Percentiles rank a stretch among this genome's conserved stretches.
Conservation (phyloP, 805 yeast species). For the Spathaspora sp. region DNA sequence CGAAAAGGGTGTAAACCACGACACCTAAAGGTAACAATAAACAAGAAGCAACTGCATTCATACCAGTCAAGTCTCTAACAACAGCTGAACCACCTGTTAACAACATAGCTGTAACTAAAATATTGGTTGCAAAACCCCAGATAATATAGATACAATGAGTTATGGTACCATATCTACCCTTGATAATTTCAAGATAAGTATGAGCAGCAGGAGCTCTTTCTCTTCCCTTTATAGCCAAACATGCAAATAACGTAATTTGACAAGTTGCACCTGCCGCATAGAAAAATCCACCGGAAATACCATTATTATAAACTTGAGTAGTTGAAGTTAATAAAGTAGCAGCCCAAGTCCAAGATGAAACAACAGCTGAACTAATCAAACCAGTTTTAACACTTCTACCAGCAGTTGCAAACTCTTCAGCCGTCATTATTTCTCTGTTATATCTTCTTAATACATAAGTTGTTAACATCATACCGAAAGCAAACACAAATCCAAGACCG, state of each 20-base stretch:
- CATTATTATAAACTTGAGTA: conserved; percentile 71
- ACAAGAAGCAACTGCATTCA: conserved; percentile 74
- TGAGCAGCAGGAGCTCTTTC: conserved; percentile 89
- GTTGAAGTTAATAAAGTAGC: conserved; percentile 45
- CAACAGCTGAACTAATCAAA: conserved; percentile 84
- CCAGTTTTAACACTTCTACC: conserved; percentile 87
- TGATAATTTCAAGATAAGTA: conserved; percentile 82
- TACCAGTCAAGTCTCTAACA: conserved; percentile 74
- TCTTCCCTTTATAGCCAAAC: conserved; percentile 84
- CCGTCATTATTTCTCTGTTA: conserved; percentile 81
- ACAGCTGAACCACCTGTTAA: conserved; percentile 89
- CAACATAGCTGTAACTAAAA: conserved; percentile 89
- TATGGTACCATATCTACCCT: conserved; percentile 71
- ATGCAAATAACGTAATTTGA: conserved; percentile 82
- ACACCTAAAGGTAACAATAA: conserved; percentile 82
- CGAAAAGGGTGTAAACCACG: conserved; percentile 39
- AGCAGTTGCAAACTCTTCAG: conserved; percentile 92
- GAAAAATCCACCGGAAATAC: conserved; percentile 75
- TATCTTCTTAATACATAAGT: conserved; percentile 72
- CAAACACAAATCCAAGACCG: conserved; percentile 81
- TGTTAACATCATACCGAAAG: conserved; percentile 73
- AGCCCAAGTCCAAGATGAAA: conserved; percentile 82
- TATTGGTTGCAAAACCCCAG: conserved; percentile 84
- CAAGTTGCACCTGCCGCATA: conserved; percentile 92
- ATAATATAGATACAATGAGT: conserved; percentile 70